Evolutionary conservation across 2,329 filamentous ascomycete genomes (phyloP), one percentile per base, ranked within the genome.

Genomic region (Trichoderma asperellum): DNA sequence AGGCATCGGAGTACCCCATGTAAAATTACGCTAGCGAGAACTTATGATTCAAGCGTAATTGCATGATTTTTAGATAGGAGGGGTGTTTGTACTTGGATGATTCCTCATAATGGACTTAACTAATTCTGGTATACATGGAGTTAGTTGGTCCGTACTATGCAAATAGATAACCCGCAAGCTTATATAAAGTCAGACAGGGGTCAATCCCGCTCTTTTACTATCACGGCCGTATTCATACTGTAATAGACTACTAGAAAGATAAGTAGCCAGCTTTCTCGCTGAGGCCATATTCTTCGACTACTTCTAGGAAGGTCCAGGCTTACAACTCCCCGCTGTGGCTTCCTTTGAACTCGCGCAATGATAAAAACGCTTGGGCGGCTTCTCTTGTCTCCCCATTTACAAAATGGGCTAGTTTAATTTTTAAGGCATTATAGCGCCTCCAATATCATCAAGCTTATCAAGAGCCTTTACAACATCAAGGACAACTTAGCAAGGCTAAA

Each of bases 391-490:
- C 49, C 24, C 5, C 49, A 53, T 53, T 12, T 21, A 53, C 24
- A 53, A 53, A 53, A 53, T 53, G 24, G 49, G 24, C 49, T 65
- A 29, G 53, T 65, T 52, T 27, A 65, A 56, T 69, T 69, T 21
- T 69, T 63, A 29, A 63, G 49, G 49, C 58, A 69, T 56, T 69
- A 34, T 52, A 57, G 58, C 27, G 59, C 24, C 24, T 24, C 24
- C 24, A 24, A 24, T 24, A 24, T 24, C 24, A 24, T 24, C 24
- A 24, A 24, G 24, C 24, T 24, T 24, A 24, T 24, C 24, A 24
- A 24, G 2, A 24, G 24, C 24, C 24, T 24, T 24, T 24, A 24
- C 24, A 24, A 24, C 24, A 24, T 2, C 24, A 24, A 24, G 24
- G 24, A 24, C 24, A 24, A 24, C 24, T 24, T 24, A 24, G 24